A percentile compares a stretch with the other conserved stretches of the same genome.
Conservation (phyloP, 2,329 filamentous ascomycete genomes). For the Fusarium vanettenii region DNA sequence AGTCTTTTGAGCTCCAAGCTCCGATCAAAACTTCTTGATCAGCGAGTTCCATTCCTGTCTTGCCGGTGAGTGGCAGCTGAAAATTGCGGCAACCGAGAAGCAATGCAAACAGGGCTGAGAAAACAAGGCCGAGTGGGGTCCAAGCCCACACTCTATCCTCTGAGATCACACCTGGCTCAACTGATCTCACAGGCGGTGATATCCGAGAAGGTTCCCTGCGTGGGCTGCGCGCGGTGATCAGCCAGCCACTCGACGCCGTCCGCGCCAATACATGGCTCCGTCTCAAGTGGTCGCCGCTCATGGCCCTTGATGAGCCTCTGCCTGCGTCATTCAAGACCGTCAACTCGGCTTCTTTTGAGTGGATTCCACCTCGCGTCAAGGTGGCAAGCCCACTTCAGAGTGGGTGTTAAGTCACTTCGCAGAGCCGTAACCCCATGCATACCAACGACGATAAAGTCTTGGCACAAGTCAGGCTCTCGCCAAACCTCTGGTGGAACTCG, state of each 20-base stretch:
- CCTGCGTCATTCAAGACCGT: neutral
- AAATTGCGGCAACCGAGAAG: neutral
- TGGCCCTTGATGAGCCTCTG: neutral
- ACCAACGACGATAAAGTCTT: neutral
- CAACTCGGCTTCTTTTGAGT: neutral
- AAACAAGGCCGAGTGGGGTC: no score
- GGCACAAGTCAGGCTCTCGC: neutral
- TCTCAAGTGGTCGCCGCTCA: neutral
- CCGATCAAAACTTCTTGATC: constrained; percentile 14
- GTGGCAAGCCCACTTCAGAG: no score
- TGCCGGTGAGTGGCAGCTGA: constrained; percentile 15
- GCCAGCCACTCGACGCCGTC: neutral
- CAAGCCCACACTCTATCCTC: no score
- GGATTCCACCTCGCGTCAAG: no score
- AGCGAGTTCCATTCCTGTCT: constrained; percentile 16
- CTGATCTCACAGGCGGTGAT: no score
- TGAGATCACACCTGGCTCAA: no score
- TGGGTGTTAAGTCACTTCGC: neutral
- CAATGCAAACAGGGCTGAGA: no score
- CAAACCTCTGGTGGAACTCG: neutral
- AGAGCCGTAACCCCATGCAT: neutral
- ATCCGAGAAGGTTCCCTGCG: no score
- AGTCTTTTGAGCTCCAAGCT: neutral
- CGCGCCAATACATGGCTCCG: neutral
- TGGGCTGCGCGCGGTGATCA: neutral